Percentiles rank a stretch among this genome's conserved stretches.
Evolutionary conservation across 768 basidiomycete genomes (phyloP).

Genomic region (Amanita exitialis): DNA sequence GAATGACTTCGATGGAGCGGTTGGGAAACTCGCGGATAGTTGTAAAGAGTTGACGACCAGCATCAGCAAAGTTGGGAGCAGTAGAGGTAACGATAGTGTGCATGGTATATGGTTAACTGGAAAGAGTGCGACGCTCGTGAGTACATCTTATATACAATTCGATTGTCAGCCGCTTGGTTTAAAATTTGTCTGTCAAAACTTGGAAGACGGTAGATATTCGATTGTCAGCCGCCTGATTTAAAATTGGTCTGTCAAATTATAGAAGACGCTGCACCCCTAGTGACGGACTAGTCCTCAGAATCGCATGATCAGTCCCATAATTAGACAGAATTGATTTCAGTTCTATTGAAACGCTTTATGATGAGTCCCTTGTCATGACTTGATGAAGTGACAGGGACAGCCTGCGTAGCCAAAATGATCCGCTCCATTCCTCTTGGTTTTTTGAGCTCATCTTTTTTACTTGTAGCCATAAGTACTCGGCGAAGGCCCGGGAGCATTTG

Average conservation of each 20-base stretch:
- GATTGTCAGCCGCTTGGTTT: too few relatives aligned
- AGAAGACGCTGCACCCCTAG: too few relatives aligned
- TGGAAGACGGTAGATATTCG: too few relatives aligned
- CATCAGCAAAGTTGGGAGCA: neutral
- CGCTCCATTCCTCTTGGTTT: neutral
- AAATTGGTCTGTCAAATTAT: too few relatives aligned
- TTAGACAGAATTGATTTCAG: too few relatives aligned
- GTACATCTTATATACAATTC: neutral
- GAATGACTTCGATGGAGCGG: neutral
- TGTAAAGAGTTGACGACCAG: neutral
- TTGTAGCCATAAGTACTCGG: too few relatives aligned
- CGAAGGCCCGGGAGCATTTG: neutral
- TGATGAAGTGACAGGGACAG: neutral
- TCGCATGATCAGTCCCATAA: too few relatives aligned
- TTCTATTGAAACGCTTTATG: too few relatives aligned
- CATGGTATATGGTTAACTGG: neutral
- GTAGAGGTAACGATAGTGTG: neutral
- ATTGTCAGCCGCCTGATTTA: too few relatives aligned
- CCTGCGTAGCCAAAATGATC: neutral
- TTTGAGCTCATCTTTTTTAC: neutral
- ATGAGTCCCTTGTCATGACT: too few relatives aligned
- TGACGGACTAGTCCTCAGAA: too few relatives aligned
- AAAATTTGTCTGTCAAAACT: too few relatives aligned
- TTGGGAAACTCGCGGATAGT: neutral
- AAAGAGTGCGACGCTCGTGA: neutral